phyloP scores from a whole-genome alignment of 2,329 filamentous ascomycete species.

The Sphaerulina musiva region DNA sequence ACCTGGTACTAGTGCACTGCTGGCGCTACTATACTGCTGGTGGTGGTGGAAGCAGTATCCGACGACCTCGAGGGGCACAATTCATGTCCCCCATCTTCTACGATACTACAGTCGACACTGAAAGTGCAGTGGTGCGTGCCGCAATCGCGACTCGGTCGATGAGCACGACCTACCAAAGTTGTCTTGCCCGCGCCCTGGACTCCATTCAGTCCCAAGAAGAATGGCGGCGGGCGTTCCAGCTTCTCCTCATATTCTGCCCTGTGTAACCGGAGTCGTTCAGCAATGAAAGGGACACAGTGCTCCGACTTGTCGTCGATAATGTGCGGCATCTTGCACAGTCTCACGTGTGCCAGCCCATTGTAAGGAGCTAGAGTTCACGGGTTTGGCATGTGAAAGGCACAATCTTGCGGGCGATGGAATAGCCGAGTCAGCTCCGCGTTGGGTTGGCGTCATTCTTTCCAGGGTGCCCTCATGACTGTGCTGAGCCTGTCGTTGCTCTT shows the following conservation, averaged over 20 bases:
- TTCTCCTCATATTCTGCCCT: constrained; percentile 36
- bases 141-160: too few species aligned
- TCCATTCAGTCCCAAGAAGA: constrained; percentile 83
- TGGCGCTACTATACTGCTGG: background rate
- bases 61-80: too few species aligned
- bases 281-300: constrained; percentile 71
- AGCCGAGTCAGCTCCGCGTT: constrained; percentile 2
- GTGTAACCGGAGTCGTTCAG: constrained; percentile 52
- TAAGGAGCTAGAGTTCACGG: background rate
- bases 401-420: constrained; percentile 5
- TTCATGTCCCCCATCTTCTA: too few species aligned
- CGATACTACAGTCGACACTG: too few species aligned
- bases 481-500: background rate
- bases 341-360: constrained; percentile 6
- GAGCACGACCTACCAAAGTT: constrained; percentile 57
- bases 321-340: constrained; percentile 37
- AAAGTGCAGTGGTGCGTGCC: too few species aligned
- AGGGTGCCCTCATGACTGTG: constrained; percentile 2
- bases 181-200: constrained; percentile 92
- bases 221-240: constrained; percentile 49
- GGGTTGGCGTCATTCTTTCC: background rate
- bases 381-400: constrained; percentile 20
- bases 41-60: too few species aligned
- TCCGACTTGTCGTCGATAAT: constrained; percentile 72
- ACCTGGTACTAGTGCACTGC: background rate